Conservation (phyloP, 2,329 filamentous ascomycete species). For the Pezicula rhizophila region DNA sequence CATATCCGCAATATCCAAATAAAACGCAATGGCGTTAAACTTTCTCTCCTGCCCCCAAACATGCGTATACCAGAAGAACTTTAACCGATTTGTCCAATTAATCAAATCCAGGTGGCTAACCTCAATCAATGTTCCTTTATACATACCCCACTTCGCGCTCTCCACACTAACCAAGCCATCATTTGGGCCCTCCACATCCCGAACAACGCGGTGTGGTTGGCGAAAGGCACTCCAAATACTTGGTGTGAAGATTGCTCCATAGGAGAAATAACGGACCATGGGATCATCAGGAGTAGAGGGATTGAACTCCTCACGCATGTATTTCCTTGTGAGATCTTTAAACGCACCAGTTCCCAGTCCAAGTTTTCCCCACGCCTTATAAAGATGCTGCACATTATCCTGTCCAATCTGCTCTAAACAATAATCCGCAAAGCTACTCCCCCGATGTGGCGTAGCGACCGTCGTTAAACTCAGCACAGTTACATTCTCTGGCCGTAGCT, state of each 20-base stretch:
- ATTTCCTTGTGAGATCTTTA: slow-evolving; percentile 50
- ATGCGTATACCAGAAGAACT: slow-evolving; percentile 34
- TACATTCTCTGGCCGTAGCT: slow-evolving; percentile 38
- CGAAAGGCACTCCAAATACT: slow-evolving; percentile 62
- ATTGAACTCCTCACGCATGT: slow-evolving; percentile 56
- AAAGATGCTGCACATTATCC: slow-evolving; percentile 47
- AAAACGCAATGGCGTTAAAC: slow-evolving; percentile 64
- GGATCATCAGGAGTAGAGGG: slow-evolving; percentile 46
- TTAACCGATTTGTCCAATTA: slow-evolving; percentile 59
- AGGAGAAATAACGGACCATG: slow-evolving; percentile 54
- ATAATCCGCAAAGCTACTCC: slow-evolving; percentile 46
- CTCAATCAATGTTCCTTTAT: slow-evolving; percentile 55
- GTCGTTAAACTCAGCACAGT: slow-evolving; percentile 37
- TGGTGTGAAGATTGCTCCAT: slow-evolving; percentile 48
- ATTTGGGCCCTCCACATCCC: slow-evolving; percentile 50
- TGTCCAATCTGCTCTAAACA: slow-evolving; percentile 41
- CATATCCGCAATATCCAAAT: slow-evolving; percentile 63
- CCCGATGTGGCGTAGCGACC: slow-evolving; percentile 32
- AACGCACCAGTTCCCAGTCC: slow-evolving; percentile 56
- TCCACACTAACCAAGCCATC: slow-evolving; percentile 63
- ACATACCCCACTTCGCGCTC: slow-evolving; percentile 56
- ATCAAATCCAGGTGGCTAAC: slow-evolving; percentile 62
- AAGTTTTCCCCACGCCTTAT: slow-evolving; percentile 41
- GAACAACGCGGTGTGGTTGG: slow-evolving; percentile 44
- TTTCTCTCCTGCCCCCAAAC: slow-evolving; percentile 24